phyloP scores from a whole-genome alignment of 345 rosid genomes.

The Psidium friedrichsthalianum region DNA sequence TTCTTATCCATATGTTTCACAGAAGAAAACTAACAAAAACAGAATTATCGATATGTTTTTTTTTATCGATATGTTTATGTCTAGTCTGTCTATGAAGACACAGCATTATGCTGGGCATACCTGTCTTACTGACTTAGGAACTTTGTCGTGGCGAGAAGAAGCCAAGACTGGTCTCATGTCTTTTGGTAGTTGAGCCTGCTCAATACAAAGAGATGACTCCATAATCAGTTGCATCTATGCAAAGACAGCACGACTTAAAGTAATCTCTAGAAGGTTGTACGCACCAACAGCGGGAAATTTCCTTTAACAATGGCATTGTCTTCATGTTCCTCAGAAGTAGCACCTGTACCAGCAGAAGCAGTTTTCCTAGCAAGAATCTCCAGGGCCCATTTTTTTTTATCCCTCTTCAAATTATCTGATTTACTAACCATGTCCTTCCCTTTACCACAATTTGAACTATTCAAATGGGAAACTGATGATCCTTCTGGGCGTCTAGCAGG shows the following conservation, averaged over 20 bases:
- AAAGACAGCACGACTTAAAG: neutral
- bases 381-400: slow-evolving; percentile 91
- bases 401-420: slow-evolving; percentile 51
- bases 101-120: slow-evolving; percentile 21
- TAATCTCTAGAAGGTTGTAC: slow-evolving; percentile 3
- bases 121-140: slow-evolving; percentile 84
- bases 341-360: slow-evolving; percentile 41
- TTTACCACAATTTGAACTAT: slow-evolving; percentile 18
- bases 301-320: slow-evolving; percentile 56
- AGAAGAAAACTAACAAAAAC: neutral
- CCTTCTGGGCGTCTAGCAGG: slow-evolving; percentile 17
- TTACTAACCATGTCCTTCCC: slow-evolving; percentile 24
- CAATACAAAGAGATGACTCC: slow-evolving; percentile 1
- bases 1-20: neutral
- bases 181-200: slow-evolving; percentile 79
- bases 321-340: slow-evolving; percentile 40
- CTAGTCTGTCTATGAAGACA: neutral
- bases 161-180: slow-evolving; percentile 82
- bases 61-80: neutral
- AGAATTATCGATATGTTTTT: neutral
- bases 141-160: slow-evolving; percentile 63
- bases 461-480: slow-evolving; percentile 5
- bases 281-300: slow-evolving; percentile 76
- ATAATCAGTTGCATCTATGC: slow-evolving; percentile 2
- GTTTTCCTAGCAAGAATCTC: slow-evolving; percentile 91